Percentiles rank a stretch among this genome's conserved stretches.
These are phyloP conservation scores for Oryza nivara DNA, from an alignment of 176 grass and related monocot species.

Conservation along the genomic window DNA sequence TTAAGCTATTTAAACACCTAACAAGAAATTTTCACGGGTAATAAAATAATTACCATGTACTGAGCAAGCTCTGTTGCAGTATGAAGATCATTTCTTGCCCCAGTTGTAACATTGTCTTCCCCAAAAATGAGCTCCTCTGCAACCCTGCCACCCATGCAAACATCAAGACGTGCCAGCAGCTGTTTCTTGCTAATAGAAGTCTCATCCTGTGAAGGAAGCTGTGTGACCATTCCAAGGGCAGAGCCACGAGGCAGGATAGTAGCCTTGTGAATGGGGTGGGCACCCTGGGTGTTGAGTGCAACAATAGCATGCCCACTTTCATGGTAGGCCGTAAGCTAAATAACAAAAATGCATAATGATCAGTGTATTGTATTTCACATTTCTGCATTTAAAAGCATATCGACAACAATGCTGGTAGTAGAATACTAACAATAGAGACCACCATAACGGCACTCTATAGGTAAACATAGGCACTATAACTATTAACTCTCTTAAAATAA, in stretches of 20 bases:
- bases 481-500: conserved; percentile 6
- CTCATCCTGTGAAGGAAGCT: conserved; percentile 94
- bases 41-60: conserved; percentile 78
- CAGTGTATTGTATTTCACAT: conserved; percentile 7
- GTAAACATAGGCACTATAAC: background rate
- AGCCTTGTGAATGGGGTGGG: conserved; percentile 95
- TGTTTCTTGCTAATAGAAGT: conserved; percentile 99
- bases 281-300: conserved; percentile 87
- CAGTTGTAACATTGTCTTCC: conserved; percentile 93
- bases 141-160: conserved; percentile 98
- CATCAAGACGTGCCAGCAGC: conserved; percentile 91
- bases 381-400: conserved; percentile 21
- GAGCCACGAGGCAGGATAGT: conserved; percentile 96
- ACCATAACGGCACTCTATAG: background rate
- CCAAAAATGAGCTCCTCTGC: conserved; percentile 99
- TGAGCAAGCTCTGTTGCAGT: conserved; percentile 97
- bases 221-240: conserved; percentile 97
- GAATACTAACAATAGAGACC: too few species aligned
- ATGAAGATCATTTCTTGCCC: conserved; percentile 91
- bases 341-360: conserved; percentile 28
- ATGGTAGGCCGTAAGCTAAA: conserved; percentile 97
- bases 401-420: too few species aligned
- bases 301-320: conserved; percentile 99
- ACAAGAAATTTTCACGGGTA: conserved; percentile 4
- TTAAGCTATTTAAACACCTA: conserved; percentile 27